These are phyloP conservation scores for Silene latifolia DNA, from an alignment of 148 eudicot species.

Conservation along the genomic window DNA sequence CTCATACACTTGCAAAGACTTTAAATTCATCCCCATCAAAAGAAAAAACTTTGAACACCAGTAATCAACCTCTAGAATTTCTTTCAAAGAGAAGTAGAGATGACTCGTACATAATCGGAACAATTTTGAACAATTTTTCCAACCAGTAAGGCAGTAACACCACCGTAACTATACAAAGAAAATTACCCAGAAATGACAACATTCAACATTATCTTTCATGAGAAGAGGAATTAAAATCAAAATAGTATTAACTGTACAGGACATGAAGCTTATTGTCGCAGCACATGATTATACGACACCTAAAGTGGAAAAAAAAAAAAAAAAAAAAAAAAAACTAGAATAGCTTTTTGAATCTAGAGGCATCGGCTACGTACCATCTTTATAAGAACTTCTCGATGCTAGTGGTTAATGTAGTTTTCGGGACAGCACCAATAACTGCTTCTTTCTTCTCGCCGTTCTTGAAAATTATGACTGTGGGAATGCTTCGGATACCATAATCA, in stretches of 20 bases:
- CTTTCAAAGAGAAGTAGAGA: not conserved
- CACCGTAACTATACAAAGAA: not conserved
- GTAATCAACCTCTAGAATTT: too few relatives aligned
- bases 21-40: too few relatives aligned
- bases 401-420: slow-evolving; percentile 60
- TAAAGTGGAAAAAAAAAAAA: not conserved
- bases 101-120: not conserved
- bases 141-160: too few relatives aligned
- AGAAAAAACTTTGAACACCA: too few relatives aligned
- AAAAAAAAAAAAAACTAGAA: not conserved
- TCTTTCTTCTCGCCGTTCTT: slow-evolving; percentile 92
- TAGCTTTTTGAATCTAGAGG: not conserved
- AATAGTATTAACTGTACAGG: slow-evolving; percentile 32
- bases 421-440: slow-evolving; percentile 90
- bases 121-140: not conserved
- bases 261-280: slow-evolving; percentile 20
- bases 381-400: slow-evolving; percentile 82
- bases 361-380: slow-evolving; percentile 14
- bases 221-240: not conserved
- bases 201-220: slow-evolving; percentile 16
- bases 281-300: slow-evolving; percentile 14
- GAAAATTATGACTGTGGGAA: slow-evolving; percentile 85
- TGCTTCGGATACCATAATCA: slow-evolving; percentile 78
- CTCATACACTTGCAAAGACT: too few relatives aligned
- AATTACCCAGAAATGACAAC: slow-evolving; percentile 2